Conservation (phyloP, 2,329 filamentous ascomycete species). For the Cladosporium cucumerinum region DNA sequence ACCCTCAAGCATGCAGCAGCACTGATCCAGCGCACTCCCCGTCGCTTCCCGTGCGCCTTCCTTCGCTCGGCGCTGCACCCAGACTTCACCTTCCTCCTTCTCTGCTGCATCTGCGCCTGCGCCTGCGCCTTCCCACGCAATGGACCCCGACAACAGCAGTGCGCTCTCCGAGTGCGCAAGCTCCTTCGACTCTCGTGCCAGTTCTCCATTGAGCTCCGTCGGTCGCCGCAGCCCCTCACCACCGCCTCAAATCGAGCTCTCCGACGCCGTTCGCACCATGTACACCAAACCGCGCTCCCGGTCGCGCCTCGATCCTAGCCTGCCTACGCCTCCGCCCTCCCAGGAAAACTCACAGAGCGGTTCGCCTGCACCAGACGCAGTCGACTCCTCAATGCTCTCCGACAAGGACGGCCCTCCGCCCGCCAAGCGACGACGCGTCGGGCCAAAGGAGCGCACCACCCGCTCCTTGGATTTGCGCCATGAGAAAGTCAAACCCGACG, state of each 20-base stretch:
- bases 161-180: too few relatives aligned
- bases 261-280: slow-evolving; percentile 4
- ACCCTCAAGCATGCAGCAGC: background rate
- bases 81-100: slow-evolving; percentile 18
- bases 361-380: slow-evolving; percentile 46
- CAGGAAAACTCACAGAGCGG: slow-evolving; percentile 45
- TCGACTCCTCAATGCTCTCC: slow-evolving; percentile 41
- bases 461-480: slow-evolving; percentile 70
- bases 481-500: slow-evolving; percentile 50
- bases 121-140: slow-evolving; percentile 2
- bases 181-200: slow-evolving; percentile 20
- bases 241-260: slow-evolving; percentile 26
- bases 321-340: slow-evolving; percentile 37
- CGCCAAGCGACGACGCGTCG: slow-evolving; percentile 70
- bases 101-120: background rate
- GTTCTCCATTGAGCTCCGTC: slow-evolving; percentile 41
- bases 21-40: background rate
- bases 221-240: slow-evolving; percentile 36
- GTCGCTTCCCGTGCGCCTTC: background rate
- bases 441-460: slow-evolving; percentile 70
- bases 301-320: slow-evolving; percentile 17
- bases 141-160: slow-evolving; percentile 18
- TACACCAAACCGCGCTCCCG: slow-evolving; percentile 16
- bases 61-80: background rate
- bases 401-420: slow-evolving; percentile 65